A percentile compares a stretch with the other conserved stretches of the same genome.
Evolutionary conservation across 2,329 filamentous ascomycete genomes (phyloP).

Genomic region (Sclerotiophoma versabilis): DNA sequence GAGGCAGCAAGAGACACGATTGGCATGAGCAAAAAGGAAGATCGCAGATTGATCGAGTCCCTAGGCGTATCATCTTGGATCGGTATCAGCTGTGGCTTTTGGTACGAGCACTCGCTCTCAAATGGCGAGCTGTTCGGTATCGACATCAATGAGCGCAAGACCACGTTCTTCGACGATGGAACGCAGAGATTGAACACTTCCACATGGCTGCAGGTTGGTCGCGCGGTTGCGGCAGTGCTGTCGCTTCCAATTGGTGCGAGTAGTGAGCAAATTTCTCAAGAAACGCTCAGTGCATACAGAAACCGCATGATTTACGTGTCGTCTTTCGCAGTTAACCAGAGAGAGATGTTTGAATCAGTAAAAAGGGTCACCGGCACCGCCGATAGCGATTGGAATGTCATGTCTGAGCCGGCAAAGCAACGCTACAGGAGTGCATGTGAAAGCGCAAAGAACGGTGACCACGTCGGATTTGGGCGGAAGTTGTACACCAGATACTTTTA

Average conservation of each 20-base stretch:
- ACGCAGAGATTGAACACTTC: conserved; percentile 44
- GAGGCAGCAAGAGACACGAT: conserved; percentile 12
- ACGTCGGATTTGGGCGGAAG: conserved; percentile 54
- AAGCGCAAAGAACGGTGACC: conserved; percentile 54
- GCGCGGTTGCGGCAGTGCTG: conserved; percentile 43
- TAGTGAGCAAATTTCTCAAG: conserved; percentile 20
- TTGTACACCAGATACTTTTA: conserved; percentile 64
- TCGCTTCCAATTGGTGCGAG: conserved; percentile 36
- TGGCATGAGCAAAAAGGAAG: conserved; percentile 17
- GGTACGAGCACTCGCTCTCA: conserved; percentile 50
- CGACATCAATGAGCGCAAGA: conserved; percentile 41
- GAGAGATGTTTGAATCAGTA: conserved; percentile 46
- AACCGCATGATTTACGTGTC: conserved; percentile 48
- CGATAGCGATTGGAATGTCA: conserved; percentile 48
- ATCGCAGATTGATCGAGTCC: conserved; percentile 24
- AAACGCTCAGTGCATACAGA: conserved; percentile 24
- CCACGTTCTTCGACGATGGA: conserved; percentile 37
- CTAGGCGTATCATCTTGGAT: conserved; percentile 38
- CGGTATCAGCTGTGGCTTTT: conserved; percentile 34
- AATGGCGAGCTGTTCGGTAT: conserved; percentile 41
- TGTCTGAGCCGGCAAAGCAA: conserved; percentile 54
- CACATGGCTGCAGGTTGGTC: conserved; percentile 43
- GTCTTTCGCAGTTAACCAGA: conserved; percentile 48
- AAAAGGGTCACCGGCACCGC: conserved; percentile 43
- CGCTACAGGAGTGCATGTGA: conserved; percentile 59